Base-by-base conservation (phyloP, 306 rosid genomes). In the Adenanthera pavonina region DNA sequence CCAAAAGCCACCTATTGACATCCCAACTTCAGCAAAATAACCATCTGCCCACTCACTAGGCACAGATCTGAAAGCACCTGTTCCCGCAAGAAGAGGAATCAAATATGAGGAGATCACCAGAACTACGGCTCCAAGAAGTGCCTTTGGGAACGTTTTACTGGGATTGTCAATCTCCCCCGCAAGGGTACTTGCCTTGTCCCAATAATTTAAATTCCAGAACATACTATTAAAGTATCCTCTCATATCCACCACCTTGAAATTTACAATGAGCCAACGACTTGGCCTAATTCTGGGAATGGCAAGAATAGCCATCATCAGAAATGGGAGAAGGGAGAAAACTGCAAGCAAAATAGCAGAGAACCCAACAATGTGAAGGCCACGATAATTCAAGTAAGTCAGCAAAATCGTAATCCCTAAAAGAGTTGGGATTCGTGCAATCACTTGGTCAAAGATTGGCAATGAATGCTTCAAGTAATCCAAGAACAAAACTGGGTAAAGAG, bases 111-210 rank as follows among this genome's bases (percentile, higher is more conserved):
- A 85, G n/a, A 91, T 75, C 68, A 95, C 97, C 89, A 95, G 78
- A 81, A 93, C 68, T 11, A 95, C 87, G 25, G 90, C 97, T 74
- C 95, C 97, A 53, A 86, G n/a, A 79, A 95, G 95, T 3, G 99
- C 99, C 82, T 84, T 91, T 0, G 97, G 99, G 68, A 92, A 95
- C 0, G 95, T 91, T 76, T 86, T 83, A 49, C 91, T 89, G 0
- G 99, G 95, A 87, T 89, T 85, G 9, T 93, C 92, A 74, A 95
- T 92, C 89, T 95, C 99, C 33, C 99, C 99, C 0, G 97, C 95
- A 67, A 95, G 87, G 3, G 99, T 91, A 82, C 98, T 95, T 16
- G 95, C 97, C 84, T 95, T 95, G 19, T 95, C 99, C 99, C 99
- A 95, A 53, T 95, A 92, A 46, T 95, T 95, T 78, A 95, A 72